These are phyloP conservation scores for Geotrichum reessii DNA, from an alignment of 1,139 yeast genomes.

Conservation along the genomic window DNA sequence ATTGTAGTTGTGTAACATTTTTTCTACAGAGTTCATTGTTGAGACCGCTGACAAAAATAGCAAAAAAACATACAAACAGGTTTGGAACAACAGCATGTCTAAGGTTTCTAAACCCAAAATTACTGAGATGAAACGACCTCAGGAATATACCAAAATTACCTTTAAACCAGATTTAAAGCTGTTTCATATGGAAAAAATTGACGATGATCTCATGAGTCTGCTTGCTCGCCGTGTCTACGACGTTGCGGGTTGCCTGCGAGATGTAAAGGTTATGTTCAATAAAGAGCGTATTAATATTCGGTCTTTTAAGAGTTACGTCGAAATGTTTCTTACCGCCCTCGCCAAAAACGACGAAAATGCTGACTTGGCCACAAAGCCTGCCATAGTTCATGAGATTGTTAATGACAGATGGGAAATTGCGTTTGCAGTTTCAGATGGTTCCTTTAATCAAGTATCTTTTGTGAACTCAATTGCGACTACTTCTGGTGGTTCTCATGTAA, in stretches of 20 bases:
- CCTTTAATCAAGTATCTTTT: constrained; percentile 89
- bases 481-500: constrained; percentile 94
- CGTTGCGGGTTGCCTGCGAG: constrained; percentile 90
- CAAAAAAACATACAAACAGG: constrained; percentile 64
- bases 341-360: constrained; percentile 40
- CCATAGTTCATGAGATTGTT: constrained; percentile 73
- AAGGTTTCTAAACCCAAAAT: constrained; percentile 72
- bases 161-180: constrained; percentile 84
- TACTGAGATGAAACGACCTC: constrained; percentile 50
- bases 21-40: constrained; percentile 77
- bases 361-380: constrained; percentile 43
- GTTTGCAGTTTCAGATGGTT: constrained; percentile 85
- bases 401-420: constrained; percentile 92
- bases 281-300: constrained; percentile 64
- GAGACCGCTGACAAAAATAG: constrained; percentile 80
- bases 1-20: constrained; percentile 68
- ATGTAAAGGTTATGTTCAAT: constrained; percentile 72
- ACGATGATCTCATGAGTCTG: constrained; percentile 76
- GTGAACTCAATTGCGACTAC: constrained; percentile 98
- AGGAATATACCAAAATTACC: constrained; percentile 79
- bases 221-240: constrained; percentile 92
- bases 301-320: constrained; percentile 82
- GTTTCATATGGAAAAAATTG: constrained; percentile 78
- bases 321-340: constrained; percentile 77
- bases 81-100: constrained; percentile 86